phyloP scores from a whole-genome alignment of 768 basidiomycete species.

The Bullera alba region DNA sequence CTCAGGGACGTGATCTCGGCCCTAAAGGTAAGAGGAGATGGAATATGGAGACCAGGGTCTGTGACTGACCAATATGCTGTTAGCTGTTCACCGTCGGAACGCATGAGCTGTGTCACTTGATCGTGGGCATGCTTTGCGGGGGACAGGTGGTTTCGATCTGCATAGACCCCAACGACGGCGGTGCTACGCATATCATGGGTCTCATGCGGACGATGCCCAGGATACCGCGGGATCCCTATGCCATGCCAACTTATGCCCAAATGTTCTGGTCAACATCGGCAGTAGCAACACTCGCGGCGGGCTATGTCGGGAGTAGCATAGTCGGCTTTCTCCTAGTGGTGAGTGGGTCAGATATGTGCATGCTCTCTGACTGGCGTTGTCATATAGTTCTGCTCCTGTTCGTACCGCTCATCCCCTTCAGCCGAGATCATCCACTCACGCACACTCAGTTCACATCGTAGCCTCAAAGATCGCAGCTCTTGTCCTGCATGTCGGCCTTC shows the following conservation, averaged over 20 bases:
- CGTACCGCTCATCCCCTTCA: too few species aligned
- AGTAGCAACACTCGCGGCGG: constrained; percentile 38
- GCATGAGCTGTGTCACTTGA: constrained; percentile 42
- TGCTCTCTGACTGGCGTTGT: constrained; percentile 1
- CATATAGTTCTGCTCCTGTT: constrained; percentile 32
- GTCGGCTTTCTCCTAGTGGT: constrained; percentile 42
- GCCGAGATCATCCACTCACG: too few species aligned
- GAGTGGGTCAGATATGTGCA: too few species aligned
- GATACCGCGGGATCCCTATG: constrained; percentile 34
- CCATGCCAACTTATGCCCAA: constrained; percentile 37
- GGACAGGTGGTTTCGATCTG: constrained; percentile 44
- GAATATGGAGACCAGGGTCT: not conserved
- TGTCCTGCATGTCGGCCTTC: constrained; percentile 73
- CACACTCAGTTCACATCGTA: constrained; percentile 65
- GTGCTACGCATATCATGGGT: constrained; percentile 36
- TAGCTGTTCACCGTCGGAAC: constrained; percentile 41
- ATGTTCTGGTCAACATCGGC: constrained; percentile 40
- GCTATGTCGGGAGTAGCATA: constrained; percentile 39
- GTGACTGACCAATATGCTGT: not conserved
- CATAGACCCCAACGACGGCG: constrained; percentile 41
- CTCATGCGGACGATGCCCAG: constrained; percentile 32
- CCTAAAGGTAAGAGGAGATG: constrained; percentile 36
- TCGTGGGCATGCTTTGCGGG: constrained; percentile 38
- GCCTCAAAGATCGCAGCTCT: constrained; percentile 89
- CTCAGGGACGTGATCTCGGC: constrained; percentile 41